Evolutionary conservation across 2,329 filamentous ascomycete genomes (phyloP).

Genomic region (Botrytis fragariae): DNA sequence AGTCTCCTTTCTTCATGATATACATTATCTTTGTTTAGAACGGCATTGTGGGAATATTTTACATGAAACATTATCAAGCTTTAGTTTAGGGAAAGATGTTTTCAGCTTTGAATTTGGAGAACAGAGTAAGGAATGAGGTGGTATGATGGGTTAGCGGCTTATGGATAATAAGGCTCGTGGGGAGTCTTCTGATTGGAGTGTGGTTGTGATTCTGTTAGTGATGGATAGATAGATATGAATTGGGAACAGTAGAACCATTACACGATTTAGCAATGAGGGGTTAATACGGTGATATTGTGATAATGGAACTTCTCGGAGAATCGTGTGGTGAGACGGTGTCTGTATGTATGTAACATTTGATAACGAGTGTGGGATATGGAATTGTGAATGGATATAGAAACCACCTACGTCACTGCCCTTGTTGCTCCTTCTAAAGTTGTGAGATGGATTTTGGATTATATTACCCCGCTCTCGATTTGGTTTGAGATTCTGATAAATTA

Average conservation of each 20-base stretch:
- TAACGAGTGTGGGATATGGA: not conserved
- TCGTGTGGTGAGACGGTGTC: not conserved
- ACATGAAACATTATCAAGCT: not conserved
- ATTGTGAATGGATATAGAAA: not conserved
- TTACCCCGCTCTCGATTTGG: not conserved
- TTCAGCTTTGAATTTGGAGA: not conserved
- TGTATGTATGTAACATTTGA: not conserved
- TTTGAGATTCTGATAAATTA: not conserved
- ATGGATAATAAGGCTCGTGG: not conserved
- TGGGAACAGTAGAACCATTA: not conserved
- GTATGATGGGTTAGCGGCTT: not conserved
- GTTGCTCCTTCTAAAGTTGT: not conserved
- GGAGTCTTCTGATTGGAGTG: not conserved
- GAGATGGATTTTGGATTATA: not conserved
- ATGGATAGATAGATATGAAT: not conserved
- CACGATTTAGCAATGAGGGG: not conserved
- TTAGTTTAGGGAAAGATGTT: too few relatives aligned
- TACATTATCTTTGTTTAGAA: not conserved
- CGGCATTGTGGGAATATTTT: not conserved
- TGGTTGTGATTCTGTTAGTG: not conserved
- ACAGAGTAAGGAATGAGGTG: too few relatives aligned
- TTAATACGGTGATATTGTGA: not conserved
- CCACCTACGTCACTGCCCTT: not conserved
- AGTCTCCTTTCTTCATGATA: not conserved
- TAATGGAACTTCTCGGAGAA: not conserved